Evolutionary conservation across 108 stramenopile genomes (phyloP), one percentile per base, ranked within the genome.

Genomic region (Cylindrotheca fusiformis): DNA sequence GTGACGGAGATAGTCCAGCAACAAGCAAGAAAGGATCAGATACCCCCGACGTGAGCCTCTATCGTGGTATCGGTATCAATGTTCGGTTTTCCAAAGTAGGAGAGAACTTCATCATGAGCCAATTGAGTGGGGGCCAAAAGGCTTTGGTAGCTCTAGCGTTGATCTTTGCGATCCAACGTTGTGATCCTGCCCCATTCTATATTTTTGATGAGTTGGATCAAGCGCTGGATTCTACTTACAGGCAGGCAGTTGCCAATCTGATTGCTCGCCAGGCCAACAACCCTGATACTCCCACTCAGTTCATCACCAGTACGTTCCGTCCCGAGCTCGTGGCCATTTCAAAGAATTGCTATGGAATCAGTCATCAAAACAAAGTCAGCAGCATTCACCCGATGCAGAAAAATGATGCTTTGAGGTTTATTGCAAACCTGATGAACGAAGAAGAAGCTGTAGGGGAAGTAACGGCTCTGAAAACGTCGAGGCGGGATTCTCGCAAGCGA

Each of bases 111-210:
- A 58, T 84, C 29, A 97, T 97, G 95, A 84, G 88, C 24, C 94
- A 93, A 68, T 93, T 99, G 32, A 96, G 95, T 30, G 99, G 99
- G 6, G 99, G 99, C n/a, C 99, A 99, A 62, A 98, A 98, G 76
- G 97, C 99, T 0, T 81, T 99, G 53, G 98, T 99, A 17, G 98
- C 99, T 0, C 79, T 99, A 69, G 97, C 97, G 31, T 87, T 99
- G 55, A 98, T 99, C 58, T 99, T 99, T 74, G 97, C 99, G 6
- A 97, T 97, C 55, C 97, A 97, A 52, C 83, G 97, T 30, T 98
- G 97, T 69, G 99, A 99, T 72, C 98, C 98, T 29, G 99, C 98
- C 4, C 98, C 99, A 14, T 99, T 99, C 70, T 99, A 99, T 67
- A 86, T 99, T 28, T 99, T 99, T 76, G 99, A 99, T 68, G 99